phyloP scores from a whole-genome alignment of 331 rosid species.

The Dryas integrifolia region DNA sequence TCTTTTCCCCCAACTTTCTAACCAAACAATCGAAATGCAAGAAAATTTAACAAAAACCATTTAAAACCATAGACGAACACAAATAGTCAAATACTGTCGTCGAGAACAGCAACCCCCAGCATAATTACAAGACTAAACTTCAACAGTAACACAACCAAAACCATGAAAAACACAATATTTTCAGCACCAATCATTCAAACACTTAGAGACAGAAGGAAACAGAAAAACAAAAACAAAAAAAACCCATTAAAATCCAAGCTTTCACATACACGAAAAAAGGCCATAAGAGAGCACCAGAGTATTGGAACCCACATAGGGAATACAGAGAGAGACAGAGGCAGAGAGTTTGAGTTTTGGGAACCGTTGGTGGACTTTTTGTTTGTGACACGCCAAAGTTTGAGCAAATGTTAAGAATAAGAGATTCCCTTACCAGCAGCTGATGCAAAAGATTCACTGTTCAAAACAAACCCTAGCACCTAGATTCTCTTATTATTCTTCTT shows the following conservation, averaged over 20 bases:
- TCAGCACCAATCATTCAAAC: slow-evolving; percentile 11
- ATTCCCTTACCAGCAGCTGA: slow-evolving; percentile 26
- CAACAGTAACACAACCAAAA: neutral
- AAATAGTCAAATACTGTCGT: slow-evolving; percentile 10
- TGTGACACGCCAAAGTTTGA: neutral
- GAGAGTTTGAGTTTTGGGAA: slow-evolving; percentile 17
- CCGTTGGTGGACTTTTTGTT: slow-evolving; percentile 13
- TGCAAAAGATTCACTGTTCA: slow-evolving; percentile 43
- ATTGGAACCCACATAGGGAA: slow-evolving; percentile 12
- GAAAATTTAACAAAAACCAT: neutral
- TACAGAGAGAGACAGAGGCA: slow-evolving; percentile 12
- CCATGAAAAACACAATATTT: neutral
- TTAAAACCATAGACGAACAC: slow-evolving; percentile 12
- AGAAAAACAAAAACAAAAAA: neutral
- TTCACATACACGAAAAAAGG: slow-evolving; percentile 19
- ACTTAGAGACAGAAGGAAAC: neutral
- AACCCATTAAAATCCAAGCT: slow-evolving; percentile 9
- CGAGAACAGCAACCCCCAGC: slow-evolving; percentile 7
- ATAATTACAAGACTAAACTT: neutral
- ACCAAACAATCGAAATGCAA: slow-evolving; percentile 19
- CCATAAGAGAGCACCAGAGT: neutral
- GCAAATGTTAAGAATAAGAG: slow-evolving; percentile 10
- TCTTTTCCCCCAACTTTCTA: slow-evolving; percentile 7
- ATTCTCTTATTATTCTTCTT: slow-evolving; percentile 16
- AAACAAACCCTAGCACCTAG: slow-evolving; percentile 53